Evolutionary conservation across 805 yeast genomes (phyloP), one percentile per base, ranked within the genome.

Genomic region (Blastobotrys mokoenaii): DNA sequence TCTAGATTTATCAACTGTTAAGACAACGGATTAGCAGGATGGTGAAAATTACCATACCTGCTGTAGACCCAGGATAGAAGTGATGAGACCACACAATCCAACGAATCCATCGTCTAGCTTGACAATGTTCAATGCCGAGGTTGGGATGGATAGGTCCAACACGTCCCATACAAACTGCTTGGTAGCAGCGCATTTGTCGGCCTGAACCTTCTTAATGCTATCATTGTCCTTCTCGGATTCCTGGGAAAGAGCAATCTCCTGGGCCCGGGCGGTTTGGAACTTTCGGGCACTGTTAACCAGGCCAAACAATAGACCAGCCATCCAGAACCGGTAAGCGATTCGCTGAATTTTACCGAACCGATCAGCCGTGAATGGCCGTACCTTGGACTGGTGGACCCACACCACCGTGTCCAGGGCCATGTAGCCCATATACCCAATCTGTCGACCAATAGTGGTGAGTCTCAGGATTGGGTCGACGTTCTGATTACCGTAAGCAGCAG

Each of bases 61-160:
- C 88, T 74, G 76, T 44, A 87, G 69, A 38, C 95, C 96, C 64
- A 87, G 69, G 41, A 79, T 48, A 34, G 95, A 82, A 29, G 97
- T 87, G 48, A 84, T 66, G 20, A 83, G 73, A 60, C 97, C 97
- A 33, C 93, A 87, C 47, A 80, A 66, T 32, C 95, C 96, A 42
- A 87, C 76, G 36, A 80, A 72, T 41, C 94, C 93, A 55, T 89
- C 96, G 60, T 79, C 77, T 56, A 78, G 68, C 54, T 71, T 70
- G 55, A 83, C 67, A 64, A 70, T 66, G 46, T 74, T 71, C 63
- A 84, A 73, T 44, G 79, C 76, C 63, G 83, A 79, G 59, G 81
- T 67, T 10, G 93, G 95, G 57, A 89, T 81, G 51, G 83, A 71
- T 51, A 76, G 60, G 65, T 89, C 97, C 50, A 83, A 72, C 9